Evolutionary conservation across 1,284 basidiomycete genomes (phyloP), one percentile per base, ranked within the genome.

Genomic region (Tilletia caries): DNA sequence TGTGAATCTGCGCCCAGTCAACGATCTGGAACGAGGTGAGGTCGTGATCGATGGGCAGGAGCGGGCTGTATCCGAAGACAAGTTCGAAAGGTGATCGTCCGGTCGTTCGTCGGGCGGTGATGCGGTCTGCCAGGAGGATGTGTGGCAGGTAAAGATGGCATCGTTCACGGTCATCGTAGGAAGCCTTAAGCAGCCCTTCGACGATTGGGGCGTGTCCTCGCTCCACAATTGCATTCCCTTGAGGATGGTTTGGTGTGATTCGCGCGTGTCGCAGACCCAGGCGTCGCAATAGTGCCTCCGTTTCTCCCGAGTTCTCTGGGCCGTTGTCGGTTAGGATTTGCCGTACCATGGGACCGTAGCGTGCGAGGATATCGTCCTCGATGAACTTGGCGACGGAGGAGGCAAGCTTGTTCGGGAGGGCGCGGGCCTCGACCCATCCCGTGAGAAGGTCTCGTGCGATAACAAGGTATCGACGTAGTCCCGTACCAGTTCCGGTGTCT

Each of bases 341-440:
- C 4, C 25, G 15, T 10, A 54, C 25, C 3, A 54, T 23, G 2
- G 52, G 52, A 12, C 52, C 52, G 29, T 54, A 54, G 3, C 52
- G 2, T 23, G n/a, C 2, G 52, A 54, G 15, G 23, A 54, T 54
- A 12, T 54, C 52, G 23, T 54, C 52, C 52, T 54, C 52, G 12
- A 54, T 54, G 52, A 54, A 54, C 52, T 54, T 54, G 52, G 52
- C 52, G 52, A 54, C 52, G 3, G 52, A 54, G 29, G 20, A 23
- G 12, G 52, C 12, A 3, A 54, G 52, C 25, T 54, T 54, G 52
- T 54, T 54, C 20, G 52, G 52, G 10, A 54, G 23, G 52, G 52
- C 52, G 3, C 25, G 52, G 25, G n/a, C 52, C 13, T 54, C 52
- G 5, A 54, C 4, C 52, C 52, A 54, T 23, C 23, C 29, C 20